phyloP scores from a whole-genome alignment of 2,329 filamentous ascomycete genomes.

The Biscogniauxia marginata region DNA sequence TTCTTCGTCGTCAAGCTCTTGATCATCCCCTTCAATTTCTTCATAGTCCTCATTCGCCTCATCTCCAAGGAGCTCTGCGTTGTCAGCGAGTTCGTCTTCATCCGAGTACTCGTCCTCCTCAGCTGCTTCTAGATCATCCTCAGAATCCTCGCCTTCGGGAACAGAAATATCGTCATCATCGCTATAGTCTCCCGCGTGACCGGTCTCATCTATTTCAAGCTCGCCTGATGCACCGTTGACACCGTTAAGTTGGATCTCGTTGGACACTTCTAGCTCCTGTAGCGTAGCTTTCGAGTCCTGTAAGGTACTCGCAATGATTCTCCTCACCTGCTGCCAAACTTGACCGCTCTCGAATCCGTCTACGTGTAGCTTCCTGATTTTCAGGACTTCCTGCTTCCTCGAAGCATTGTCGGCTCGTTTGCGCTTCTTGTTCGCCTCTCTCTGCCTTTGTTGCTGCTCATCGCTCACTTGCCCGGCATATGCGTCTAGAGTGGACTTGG shows the following conservation, averaged over 20 bases:
- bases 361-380: slow-evolving; percentile 78
- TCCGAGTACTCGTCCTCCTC: slow-evolving; percentile 34
- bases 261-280: slow-evolving; percentile 47
- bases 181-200: slow-evolving; percentile 23
- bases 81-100: slow-evolving; percentile 31
- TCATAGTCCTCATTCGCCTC: slow-evolving; percentile 31
- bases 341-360: slow-evolving; percentile 86
- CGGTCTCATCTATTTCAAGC: slow-evolving; percentile 39
- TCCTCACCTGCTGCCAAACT: slow-evolving; percentile 90
- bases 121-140: slow-evolving; percentile 33
- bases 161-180: slow-evolving; percentile 19
- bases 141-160: slow-evolving; percentile 33
- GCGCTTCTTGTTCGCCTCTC: slow-evolving; percentile 70
- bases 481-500: slow-evolving; percentile 78
- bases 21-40: slow-evolving; percentile 39
- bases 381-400: slow-evolving; percentile 55
- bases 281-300: slow-evolving; percentile 48
- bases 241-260: slow-evolving; percentile 55
- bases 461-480: slow-evolving; percentile 73
- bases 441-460: slow-evolving; percentile 66
- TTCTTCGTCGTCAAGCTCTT: slow-evolving; percentile 47
- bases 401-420: slow-evolving; percentile 58
- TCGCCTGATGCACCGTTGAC: slow-evolving; percentile 36
- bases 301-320: slow-evolving; percentile 65
- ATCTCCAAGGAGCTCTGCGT: slow-evolving; percentile 27